phyloP scores from a whole-genome alignment of 2,329 filamentous ascomycete genomes.

The Metarhizium rileyi region DNA sequence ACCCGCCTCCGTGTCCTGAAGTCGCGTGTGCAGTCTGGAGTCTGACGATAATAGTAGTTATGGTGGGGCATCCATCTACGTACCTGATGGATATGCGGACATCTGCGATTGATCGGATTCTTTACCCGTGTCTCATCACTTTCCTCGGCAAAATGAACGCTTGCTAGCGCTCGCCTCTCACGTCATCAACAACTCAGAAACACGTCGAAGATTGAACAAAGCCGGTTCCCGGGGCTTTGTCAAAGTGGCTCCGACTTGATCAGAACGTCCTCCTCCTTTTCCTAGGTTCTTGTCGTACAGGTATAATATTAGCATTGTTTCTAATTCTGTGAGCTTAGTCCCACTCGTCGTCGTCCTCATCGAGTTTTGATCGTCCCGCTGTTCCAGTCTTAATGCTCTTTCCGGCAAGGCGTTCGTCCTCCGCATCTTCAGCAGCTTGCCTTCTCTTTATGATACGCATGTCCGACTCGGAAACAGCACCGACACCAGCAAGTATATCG shows the following conservation, averaged over 20 bases:
- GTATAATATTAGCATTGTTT: too few species aligned
- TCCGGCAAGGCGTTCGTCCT: conserved; percentile 41
- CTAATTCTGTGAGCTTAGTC: conserved; percentile 33
- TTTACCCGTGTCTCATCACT: too few species aligned
- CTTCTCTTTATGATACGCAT: conserved; percentile 60
- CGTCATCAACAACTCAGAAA: too few species aligned
- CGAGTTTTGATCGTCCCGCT: conserved; percentile 31
- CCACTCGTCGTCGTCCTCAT: conserved; percentile 48
- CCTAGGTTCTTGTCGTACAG: too few species aligned
- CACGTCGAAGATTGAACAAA: neutral
- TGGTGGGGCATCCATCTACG: neutral
- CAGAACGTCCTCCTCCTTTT: too few species aligned
- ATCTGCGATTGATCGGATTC: neutral
- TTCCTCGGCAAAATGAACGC: too few species aligned
- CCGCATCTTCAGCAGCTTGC: conserved; percentile 48
- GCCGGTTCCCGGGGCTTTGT: neutral
- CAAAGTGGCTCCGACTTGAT: neutral
- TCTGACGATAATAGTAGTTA: neutral
- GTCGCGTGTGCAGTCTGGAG: conserved; percentile 1
- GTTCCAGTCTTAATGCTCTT: conserved; percentile 44
- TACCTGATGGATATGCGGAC: neutral
- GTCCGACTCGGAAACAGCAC: conserved; percentile 70
- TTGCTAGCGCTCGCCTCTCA: too few species aligned
- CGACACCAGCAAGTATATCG: conserved; percentile 68
- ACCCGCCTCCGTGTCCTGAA: neutral